Evolutionary conservation across 1,284 basidiomycete species (phyloP).

Genomic region (Sporisorium scitamineum): DNA sequence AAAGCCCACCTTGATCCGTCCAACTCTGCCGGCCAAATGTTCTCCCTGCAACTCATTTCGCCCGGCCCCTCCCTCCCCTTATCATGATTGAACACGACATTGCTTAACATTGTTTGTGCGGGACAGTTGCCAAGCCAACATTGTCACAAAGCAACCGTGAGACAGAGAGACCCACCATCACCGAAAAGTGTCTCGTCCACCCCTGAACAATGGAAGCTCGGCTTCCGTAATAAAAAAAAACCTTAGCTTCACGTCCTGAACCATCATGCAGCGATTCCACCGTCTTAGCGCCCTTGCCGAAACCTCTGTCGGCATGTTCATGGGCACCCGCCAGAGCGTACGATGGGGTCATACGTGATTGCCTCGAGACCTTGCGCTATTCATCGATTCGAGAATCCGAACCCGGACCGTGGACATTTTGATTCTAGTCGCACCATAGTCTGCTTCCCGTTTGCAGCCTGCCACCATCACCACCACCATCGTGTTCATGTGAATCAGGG

Average conservation of each 20-base stretch:
- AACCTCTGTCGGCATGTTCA: too few relatives aligned
- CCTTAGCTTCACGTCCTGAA: too few relatives aligned
- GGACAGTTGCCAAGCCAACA: too few relatives aligned
- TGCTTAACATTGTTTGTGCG: background rate
- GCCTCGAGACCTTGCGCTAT: conserved; percentile 1
- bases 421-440: conserved; percentile 3
- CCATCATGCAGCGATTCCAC: too few relatives aligned
- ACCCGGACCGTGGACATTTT: background rate
- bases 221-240: background rate
- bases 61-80: background rate
- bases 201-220: background rate
- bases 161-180: too few relatives aligned
- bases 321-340: too few relatives aligned
- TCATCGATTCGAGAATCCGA: background rate
- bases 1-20: background rate
- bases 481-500: too few relatives aligned
- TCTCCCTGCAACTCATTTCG: too few relatives aligned
- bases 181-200: too few relatives aligned
- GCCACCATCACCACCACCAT: conserved; percentile 5
- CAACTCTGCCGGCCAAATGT: conserved; percentile 8
- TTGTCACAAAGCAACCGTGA: too few relatives aligned
- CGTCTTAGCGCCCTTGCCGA: too few relatives aligned
- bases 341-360: background rate
- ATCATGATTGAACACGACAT: background rate
- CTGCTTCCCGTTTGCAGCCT: background rate